phyloP scores from a whole-genome alignment of 1,139 yeast species.

The Ogataea hybrid region DNA sequence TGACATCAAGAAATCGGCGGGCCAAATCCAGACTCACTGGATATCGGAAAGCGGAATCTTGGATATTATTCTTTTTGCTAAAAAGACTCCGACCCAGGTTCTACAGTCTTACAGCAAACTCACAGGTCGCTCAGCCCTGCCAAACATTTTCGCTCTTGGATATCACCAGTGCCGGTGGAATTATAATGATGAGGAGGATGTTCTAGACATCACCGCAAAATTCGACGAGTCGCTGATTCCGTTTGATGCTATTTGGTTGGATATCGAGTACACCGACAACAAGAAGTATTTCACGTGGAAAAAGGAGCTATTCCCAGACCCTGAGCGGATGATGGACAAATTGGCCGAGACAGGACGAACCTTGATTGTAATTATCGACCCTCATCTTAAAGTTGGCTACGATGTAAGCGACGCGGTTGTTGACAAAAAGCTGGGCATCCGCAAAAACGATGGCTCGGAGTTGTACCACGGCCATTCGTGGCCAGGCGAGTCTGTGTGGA shows the following conservation, averaged over 20 bases:
- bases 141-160: slow-evolving; percentile 78
- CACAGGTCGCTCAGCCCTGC: slow-evolving; percentile 78
- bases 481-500: slow-evolving; percentile 98
- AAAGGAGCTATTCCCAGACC: slow-evolving; percentile 68
- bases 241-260: slow-evolving; percentile 93
- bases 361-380: slow-evolving; percentile 84
- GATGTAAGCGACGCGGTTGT: slow-evolving; percentile 53
- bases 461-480: slow-evolving; percentile 88
- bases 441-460: slow-evolving; percentile 43
- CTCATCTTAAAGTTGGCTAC: slow-evolving; percentile 79
- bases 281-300: slow-evolving; percentile 95
- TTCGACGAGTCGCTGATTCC: slow-evolving; percentile 81
- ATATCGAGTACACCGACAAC: slow-evolving; percentile 83
- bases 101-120: slow-evolving; percentile 61
- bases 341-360: slow-evolving; percentile 75
- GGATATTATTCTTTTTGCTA: slow-evolving; percentile 72
- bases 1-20: slow-evolving; percentile 51
- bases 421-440: slow-evolving; percentile 38
- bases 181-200: slow-evolving; percentile 85
- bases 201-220: slow-evolving; percentile 60
- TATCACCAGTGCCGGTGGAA: slow-evolving; percentile 99
- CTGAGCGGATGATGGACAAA: slow-evolving; percentile 59
- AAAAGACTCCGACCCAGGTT: slow-evolving; percentile 57
- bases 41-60: slow-evolving; percentile 86
- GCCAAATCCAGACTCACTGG: slow-evolving; percentile 68